A percentile compares a stretch with the other conserved stretches of the same genome.
Evolutionary conservation across 2,329 filamentous ascomycete species (phyloP).

Genomic region (Nemania sp.): DNA sequence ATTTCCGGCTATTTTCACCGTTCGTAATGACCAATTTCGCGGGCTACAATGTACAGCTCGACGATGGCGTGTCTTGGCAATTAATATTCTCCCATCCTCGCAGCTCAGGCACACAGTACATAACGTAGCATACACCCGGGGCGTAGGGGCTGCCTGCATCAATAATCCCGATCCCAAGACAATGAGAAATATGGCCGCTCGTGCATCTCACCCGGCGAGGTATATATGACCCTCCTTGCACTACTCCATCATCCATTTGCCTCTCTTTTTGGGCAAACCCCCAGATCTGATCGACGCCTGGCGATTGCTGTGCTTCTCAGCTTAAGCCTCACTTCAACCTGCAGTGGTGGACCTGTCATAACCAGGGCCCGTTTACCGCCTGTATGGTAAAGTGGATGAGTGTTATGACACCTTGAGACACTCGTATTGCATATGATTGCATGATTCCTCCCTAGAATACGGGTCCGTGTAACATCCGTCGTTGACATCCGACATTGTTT

Average conservation of each 20-base stretch:
- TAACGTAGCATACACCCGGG: too few species aligned
- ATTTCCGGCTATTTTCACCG: conserved; percentile 37
- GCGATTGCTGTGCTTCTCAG: conserved; percentile 29
- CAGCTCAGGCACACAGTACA: conserved; percentile 32
- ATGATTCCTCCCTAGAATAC: conserved; percentile 1
- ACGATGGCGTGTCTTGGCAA: conserved; percentile 32
- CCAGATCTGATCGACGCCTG: conserved; percentile 31
- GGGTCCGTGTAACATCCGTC: conserved; percentile 12
- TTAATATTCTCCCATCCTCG: conserved; percentile 34
- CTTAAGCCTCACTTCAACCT: conserved; percentile 31
- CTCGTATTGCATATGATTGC: conserved; percentile 25
- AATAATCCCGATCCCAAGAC: conserved; percentile 29
- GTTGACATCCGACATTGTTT: too few species aligned
- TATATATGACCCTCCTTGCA: conserved; percentile 34
- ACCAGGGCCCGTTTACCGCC: conserved; percentile 10
- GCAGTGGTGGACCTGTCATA: conserved; percentile 19
- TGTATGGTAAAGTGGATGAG: conserved; percentile 26
- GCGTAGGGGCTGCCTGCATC: too few species aligned
- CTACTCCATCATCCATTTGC: conserved; percentile 14
- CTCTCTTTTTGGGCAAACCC: conserved; percentile 10
- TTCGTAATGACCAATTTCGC: conserved; percentile 21
- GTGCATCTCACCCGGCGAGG: conserved; percentile 26
- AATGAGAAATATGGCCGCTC: conserved; percentile 20
- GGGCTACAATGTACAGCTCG: conserved; percentile 26
- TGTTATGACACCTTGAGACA: neutral